phyloP scores from a whole-genome alignment of 176 grass and related monocot genomes.

The Urochloa ruziziensis region DNA sequence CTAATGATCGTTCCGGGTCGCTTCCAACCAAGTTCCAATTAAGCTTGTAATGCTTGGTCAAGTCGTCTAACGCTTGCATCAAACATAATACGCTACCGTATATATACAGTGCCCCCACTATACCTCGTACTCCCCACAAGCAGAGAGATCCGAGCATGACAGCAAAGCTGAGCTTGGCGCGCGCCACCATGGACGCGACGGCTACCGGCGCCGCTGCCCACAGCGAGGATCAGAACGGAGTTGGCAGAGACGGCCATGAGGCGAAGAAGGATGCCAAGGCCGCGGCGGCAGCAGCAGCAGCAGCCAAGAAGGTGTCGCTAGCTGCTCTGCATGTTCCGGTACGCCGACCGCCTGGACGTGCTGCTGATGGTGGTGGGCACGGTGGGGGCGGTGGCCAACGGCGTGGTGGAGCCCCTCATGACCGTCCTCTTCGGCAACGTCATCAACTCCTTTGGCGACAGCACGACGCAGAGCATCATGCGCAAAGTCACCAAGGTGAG shows the following conservation, averaged over 20 bases:
- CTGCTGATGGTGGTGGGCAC: constrained; percentile 56
- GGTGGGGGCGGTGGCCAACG: constrained; percentile 46
- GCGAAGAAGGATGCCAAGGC: not conserved
- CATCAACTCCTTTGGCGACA: constrained; percentile 56
- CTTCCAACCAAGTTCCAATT: not conserved
- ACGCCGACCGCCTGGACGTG: constrained; percentile 53
- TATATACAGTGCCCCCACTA: constrained; percentile 8
- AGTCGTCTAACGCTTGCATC: not conserved
- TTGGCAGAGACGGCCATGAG: not conserved
- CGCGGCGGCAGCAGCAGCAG: too few relatives aligned
- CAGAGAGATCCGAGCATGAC: not conserved
- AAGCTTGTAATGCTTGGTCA: not conserved
- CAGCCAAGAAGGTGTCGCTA: constrained; percentile 42
- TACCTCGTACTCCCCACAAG: not conserved
- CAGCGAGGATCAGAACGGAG: not conserved
- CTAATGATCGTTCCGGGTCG: not conserved
- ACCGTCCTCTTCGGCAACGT: constrained; percentile 48
- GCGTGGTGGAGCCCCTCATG: constrained; percentile 45
- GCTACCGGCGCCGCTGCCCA: not conserved
- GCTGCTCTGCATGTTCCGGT: constrained; percentile 54
- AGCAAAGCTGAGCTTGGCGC: not conserved
- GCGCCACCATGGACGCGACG: not conserved
- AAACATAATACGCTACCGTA: not conserved
- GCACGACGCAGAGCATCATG: constrained; percentile 12
- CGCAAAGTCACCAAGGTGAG: constrained; percentile 45